Evolutionary conservation across 169 alveolate genomes (phyloP), one percentile per base, ranked within the genome.

Genomic region (Cryptosporidium muris): DNA sequence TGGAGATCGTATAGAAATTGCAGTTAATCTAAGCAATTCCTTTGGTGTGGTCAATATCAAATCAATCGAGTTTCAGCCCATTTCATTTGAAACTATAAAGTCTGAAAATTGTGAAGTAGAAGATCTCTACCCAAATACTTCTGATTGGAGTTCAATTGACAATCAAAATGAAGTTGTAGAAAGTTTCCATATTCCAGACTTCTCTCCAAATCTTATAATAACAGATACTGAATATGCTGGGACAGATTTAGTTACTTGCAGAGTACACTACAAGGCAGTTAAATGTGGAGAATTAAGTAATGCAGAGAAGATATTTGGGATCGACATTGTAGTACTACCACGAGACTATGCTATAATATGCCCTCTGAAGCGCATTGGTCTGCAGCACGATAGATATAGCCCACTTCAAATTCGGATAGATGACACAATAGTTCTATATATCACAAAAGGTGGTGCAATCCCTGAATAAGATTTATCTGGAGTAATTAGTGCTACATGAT

Each of bases 1-100:
- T 60, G 85, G 85, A 38, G 85, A 74, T 74, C 66, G 85, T 8
- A 45, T 74, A 16, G 85, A 74, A 60, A 60, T 74, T 25, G 85
- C 85, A 12, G 43, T 74, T 58, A 74, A 74, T 60, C 36, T 74
- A 49, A 74, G 85, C 38, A 74, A 74, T 54, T 74, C 85, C 3
- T 74, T 74, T 43, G 85, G 85, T 1, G 49, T 74, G 40, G 68
- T 74, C 60, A 63, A 74, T 8, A 2, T 74, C 1, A 63, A 74
- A 25, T 74, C 85, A 25, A 74, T 74, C 34, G 40, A 58, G 7
- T 74, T 74, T 51, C 68, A 43, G 8, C 66, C 63, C 3, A 7
- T 74, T 5, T n/a, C 16, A 40, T 74, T 74, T 49, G 85, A 74
- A 74, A 53, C 2, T 16, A 16, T 58, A 16, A 74, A 6, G 12